Evolutionary conservation across 352 stramenopile genomes (phyloP), one percentile per base, ranked within the genome.

Genomic region (Blastocystis sp.): DNA sequence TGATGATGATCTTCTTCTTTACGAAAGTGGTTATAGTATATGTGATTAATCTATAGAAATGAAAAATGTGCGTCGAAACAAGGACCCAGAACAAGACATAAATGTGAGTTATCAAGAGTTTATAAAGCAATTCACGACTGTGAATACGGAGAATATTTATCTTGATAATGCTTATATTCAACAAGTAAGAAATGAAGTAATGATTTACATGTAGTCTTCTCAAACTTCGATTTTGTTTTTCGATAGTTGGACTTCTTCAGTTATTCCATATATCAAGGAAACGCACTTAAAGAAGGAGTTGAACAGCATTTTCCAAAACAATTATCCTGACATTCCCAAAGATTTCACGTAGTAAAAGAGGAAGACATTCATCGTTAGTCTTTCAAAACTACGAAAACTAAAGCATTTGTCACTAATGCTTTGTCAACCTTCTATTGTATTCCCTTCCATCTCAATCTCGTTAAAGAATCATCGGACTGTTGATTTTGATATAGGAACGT

Each of bases 201-300:
- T 39, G 2, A 7, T 3, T 35, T 43, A 21, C 5, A 7, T 39
- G 0, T 37, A 80, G 69, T 61, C 69, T 1, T 80, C 69, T 4
- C 39, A 80, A 35, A 54, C 69, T 4, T 80, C 69, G 0, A 80
- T 80, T 63, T 37, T 80, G 19, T 80, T 80, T 54, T 80, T 80
- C 46, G 49, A 80, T 49, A 52, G 69, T 54, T 80, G 69, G 69
- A 80, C 49, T 7, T 80, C 69, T 29, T 80, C 69, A 14, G 69
- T 80, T 0, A 80, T 80, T 35, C 69, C 69, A 27, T 80, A 80
- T 39, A 80, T 80, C 43, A 80, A 80, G 21, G 69, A 80, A 39
- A 80, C 37, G 3, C 69, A 80, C 12, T 24, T 80, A 39, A 80
- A 80, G 46, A 27, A 37, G 1, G 69, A 80, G 46, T 27, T 80